These are phyloP conservation scores for Myrica gale DNA, from an alignment of 306 rosid genomes.

Conservation along the genomic window DNA sequence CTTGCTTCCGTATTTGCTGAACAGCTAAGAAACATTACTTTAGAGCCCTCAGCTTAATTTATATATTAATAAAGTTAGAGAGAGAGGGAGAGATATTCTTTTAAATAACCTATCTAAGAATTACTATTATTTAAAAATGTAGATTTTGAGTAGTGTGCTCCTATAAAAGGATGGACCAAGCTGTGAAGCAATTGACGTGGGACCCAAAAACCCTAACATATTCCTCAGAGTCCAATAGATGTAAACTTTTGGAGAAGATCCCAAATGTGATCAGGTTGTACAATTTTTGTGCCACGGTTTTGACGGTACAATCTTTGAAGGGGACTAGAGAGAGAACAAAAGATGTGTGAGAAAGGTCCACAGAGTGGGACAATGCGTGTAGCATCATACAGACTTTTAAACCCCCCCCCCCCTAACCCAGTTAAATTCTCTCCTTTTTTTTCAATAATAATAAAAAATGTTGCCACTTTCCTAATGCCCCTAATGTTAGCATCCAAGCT, in stretches of 20 bases:
- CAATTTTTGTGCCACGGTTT: too few species aligned
- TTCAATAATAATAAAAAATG: neutral
- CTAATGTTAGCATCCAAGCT: slow-evolving; percentile 9
- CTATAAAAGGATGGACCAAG: slow-evolving; percentile 4
- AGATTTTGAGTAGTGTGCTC: neutral
- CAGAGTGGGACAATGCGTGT: slow-evolving; percentile 37
- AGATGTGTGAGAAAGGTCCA: slow-evolving; percentile 26
- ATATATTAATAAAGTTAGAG: neutral
- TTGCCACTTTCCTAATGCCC: neutral
- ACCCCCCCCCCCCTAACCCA: slow-evolving; percentile 1
- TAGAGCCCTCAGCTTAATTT: slow-evolving; percentile 2
- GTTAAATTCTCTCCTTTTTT: neutral
- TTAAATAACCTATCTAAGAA: slow-evolving; percentile 1
- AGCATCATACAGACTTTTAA: slow-evolving; percentile 30
- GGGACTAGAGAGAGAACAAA: neutral
- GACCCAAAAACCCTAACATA: slow-evolving; percentile 17
- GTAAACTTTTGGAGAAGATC: neutral
- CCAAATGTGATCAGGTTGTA: neutral
- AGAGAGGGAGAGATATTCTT: neutral
- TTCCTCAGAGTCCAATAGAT: neutral
- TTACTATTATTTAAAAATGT: too few species aligned
- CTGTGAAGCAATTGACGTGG: slow-evolving; percentile 24
- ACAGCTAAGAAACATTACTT: slow-evolving; percentile 30
- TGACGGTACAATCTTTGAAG: slow-evolving; percentile 11
- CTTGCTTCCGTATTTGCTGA: slow-evolving; percentile 13